Conservation (phyloP, 2,329 filamentous ascomycete species). For the Monilinia fructicola region DNA sequence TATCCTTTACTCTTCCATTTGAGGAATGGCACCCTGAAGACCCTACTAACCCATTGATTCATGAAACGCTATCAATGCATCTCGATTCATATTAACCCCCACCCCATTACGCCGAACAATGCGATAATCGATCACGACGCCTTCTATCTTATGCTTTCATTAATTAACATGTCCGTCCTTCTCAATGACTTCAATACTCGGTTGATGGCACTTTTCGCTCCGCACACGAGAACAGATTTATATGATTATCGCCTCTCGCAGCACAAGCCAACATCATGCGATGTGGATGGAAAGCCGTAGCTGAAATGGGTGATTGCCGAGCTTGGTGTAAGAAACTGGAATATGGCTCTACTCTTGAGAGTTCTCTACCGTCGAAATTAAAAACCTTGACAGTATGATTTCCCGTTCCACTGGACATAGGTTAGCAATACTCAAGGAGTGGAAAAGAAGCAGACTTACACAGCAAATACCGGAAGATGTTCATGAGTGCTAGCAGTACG, state of each 20-base stretch:
- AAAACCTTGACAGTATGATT: constrained; percentile 87
- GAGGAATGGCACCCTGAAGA: neutral
- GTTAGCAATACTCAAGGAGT: constrained; percentile 4
- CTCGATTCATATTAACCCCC: neutral
- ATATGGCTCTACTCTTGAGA: constrained; percentile 86
- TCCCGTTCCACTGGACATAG: constrained; percentile 71
- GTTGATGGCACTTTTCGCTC: constrained; percentile 37
- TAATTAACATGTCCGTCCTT: neutral
- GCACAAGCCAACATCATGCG: constrained; percentile 87
- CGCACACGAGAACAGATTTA: constrained; percentile 81
- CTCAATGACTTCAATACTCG: constrained; percentile 14
- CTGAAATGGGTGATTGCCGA: constrained; percentile 77
- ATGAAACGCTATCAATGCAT: constrained; percentile 12
- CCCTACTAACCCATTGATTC: neutral
- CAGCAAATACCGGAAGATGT: constrained; percentile 91
- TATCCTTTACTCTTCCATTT: neutral
- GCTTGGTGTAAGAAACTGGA: constrained; percentile 83
- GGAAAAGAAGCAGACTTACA: constrained; percentile 58
- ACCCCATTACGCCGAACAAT: constrained; percentile 24
- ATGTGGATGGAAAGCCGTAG: constrained; percentile 94
- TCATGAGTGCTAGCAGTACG: constrained; percentile 91
- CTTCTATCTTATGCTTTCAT: constrained; percentile 4
- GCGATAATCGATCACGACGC: constrained; percentile 20
- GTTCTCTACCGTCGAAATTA: constrained; percentile 77
- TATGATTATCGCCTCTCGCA: constrained; percentile 80